phyloP scores from a whole-genome alignment of 169 alveolate species.

The Plasmodium adleri region DNA sequence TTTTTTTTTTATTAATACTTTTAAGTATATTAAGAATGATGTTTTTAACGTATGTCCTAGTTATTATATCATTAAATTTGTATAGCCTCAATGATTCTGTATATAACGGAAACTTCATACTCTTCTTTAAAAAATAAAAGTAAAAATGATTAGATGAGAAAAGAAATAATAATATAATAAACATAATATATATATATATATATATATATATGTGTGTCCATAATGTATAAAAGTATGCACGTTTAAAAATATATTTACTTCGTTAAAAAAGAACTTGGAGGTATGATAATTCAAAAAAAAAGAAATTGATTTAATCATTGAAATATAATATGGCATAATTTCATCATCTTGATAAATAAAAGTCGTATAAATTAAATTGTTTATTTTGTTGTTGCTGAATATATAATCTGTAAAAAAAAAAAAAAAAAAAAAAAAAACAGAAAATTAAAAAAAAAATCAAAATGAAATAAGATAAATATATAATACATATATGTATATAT shows the following conservation, averaged over 20 bases:
- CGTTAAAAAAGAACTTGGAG: conserved; percentile 64
- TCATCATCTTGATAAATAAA: conserved; percentile 70
- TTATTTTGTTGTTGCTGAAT: conserved; percentile 61
- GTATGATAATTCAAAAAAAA: conserved; percentile 56
- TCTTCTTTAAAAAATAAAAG: conserved; percentile 34
- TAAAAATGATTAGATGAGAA: conserved; percentile 1
- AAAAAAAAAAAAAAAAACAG: background rate
- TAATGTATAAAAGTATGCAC: background rate
- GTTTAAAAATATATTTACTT: conserved; percentile 5
- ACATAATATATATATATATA: background rate
- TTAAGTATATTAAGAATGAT: conserved; percentile 40
- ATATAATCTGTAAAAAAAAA: conserved; percentile 20
- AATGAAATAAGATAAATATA: no score
- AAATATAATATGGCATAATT: conserved; percentile 59
- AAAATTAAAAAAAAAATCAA: no score
- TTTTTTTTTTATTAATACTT: conserved; percentile 9
- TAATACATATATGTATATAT: background rate
- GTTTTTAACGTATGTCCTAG: conserved; percentile 54
- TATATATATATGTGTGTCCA: background rate
- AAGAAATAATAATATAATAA: background rate
- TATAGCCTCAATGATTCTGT: conserved; percentile 54
- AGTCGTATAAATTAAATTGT: conserved; percentile 52
- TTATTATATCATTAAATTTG: conserved; percentile 61
- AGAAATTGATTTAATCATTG: conserved; percentile 60
- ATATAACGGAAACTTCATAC: conserved; percentile 62